Evolutionary conservation across 139 green algal genomes (phyloP), one percentile per base, ranked within the genome.

Genomic region (Micractinium sp.): DNA sequence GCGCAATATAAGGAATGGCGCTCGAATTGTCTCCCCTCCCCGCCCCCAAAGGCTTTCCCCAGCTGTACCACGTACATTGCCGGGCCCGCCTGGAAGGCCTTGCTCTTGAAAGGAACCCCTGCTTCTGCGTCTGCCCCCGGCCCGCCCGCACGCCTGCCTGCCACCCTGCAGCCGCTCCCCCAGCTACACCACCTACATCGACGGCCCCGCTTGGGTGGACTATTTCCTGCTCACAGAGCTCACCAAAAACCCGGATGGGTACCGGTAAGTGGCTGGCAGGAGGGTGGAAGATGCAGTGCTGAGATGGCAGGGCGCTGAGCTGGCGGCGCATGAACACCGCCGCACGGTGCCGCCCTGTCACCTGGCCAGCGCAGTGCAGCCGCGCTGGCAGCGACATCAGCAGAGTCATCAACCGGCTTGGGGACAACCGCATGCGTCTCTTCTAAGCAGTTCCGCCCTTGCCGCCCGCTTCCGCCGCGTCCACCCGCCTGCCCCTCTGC

Each of bases 181-280:
- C 27, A 31, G 27, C 80, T 93, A 93, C 85, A 88, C 82, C 56
- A 56, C 23, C 63, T 81, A 74, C 85, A 94, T 94, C 61, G 82
- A 94, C 27, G 60, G 63, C 16, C 67, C 77, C 14, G 56, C 79
- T 63, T 95, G 92, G 53, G 76, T 94, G 16, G 92, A 95, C 88
- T 94, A 94, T 84, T 92, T 95, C 39, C 75, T 95, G n/a, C 39
- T 90, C 29, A 80, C 78, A 14, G 93, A 95, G 85, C 67, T 95
- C 27, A 93, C 89, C 35, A 95, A 95, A 81, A 95, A 95, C 66
- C 93, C 91, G 23, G 93, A 95, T 80, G 91, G 91, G n/a, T 94
- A 94, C 79, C 47, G 92, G 71, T 85, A 76, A 80, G 74, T 18
- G 33, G 33, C 53, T n/a, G 20, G 36, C 77, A 83, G 77, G 33